Base-by-base conservation (phyloP, 2,329 filamentous ascomycete species). In the Penicillium vulpinum region DNA sequence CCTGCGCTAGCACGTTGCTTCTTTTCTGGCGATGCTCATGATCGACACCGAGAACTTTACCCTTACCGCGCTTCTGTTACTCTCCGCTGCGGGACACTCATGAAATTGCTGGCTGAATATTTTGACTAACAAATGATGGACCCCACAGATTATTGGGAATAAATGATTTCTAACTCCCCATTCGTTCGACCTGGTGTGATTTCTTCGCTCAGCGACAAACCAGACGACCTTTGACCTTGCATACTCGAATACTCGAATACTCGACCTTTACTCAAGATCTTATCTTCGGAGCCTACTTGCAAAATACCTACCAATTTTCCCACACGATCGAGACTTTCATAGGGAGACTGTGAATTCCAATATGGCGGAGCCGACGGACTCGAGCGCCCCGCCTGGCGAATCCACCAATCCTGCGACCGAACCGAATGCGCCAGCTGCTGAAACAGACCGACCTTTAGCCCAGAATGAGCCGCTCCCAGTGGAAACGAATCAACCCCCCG, bases 141-240 rank as follows among this genome's bases (percentile, higher is more conserved):
- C 35, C 35, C 45, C 43, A 35, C 49, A 64, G 62, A 62, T 33
- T 28, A 51, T 47, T 61, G 59, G 52, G 51, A 61, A 67, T 67
- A 67, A 66, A 67, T 67, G 64, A 66, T 67, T 66, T 63, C 58
- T 51, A 56, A 54, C 44, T 61, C 48, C 43, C 53, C 57, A 35
- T 56, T 55, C 60, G 58, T 58, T 56, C 63, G 57, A 66, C 58
- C 59, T 62, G 63, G 63, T 65, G 60, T 66, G 59, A 53, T 60
- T 59, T 60, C 59, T 61, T 50, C 61, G 50, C 62, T 61, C 57
- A 60, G 62, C 59, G 50, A 60, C 56, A 63, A 65, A 47, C 58
- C 56, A 50, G 54, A 60, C 53, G 51, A 48, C 51, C 62, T 66
- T 64, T 67, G 64, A 67, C 63, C 60, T 57, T 44, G 24, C 58